Conservation (phyloP, 331 rosid species). For the Malus hybrid region DNA sequence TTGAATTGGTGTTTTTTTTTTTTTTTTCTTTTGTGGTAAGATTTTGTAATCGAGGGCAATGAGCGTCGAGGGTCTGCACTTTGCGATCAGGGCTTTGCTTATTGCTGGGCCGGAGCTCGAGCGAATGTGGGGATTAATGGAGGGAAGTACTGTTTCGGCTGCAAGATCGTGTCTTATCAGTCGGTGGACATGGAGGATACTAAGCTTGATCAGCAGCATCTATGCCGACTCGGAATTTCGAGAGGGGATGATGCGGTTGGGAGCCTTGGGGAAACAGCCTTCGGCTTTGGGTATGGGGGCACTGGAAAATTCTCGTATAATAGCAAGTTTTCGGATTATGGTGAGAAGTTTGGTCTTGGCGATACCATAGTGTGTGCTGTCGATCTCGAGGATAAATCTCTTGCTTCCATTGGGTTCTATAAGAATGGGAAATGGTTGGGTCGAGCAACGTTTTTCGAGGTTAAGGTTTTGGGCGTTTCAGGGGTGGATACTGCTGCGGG, state of each 20-base stretch:
- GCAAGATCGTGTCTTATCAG: slow-evolving; percentile 36
- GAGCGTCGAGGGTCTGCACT: slow-evolving; percentile 42
- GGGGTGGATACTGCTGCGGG: slow-evolving; percentile 13
- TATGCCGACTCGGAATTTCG: slow-evolving; percentile 54
- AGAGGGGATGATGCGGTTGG: slow-evolving; percentile 43
- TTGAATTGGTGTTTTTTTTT: neutral
- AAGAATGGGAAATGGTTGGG: slow-evolving; percentile 59
- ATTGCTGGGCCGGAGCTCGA: slow-evolving; percentile 55
- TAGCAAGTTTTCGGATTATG: slow-evolving; percentile 32
- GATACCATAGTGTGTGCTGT: slow-evolving; percentile 49
- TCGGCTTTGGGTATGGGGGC: slow-evolving; percentile 55
- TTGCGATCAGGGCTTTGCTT: slow-evolving; percentile 48
- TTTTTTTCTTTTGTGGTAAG: slow-evolving; percentile 10
- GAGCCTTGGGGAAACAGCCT: slow-evolving; percentile 42
- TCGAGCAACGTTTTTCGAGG: slow-evolving; percentile 29
- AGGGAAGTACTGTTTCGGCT: slow-evolving; percentile 60
- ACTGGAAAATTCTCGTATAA: slow-evolving; percentile 29
- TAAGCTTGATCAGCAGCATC: slow-evolving; percentile 24
- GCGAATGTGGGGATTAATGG: slow-evolving; percentile 40
- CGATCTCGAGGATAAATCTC: slow-evolving; percentile 42
- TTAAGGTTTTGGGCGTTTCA: slow-evolving; percentile 27
- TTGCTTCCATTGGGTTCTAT: slow-evolving; percentile 46
- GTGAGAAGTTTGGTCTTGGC: slow-evolving; percentile 50
- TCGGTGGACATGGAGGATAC: slow-evolving; percentile 36
- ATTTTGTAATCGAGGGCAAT: slow-evolving; percentile 29